Evolutionary conservation across 345 rosid genomes (phyloP).

Genomic region (Balakata baccata): DNA sequence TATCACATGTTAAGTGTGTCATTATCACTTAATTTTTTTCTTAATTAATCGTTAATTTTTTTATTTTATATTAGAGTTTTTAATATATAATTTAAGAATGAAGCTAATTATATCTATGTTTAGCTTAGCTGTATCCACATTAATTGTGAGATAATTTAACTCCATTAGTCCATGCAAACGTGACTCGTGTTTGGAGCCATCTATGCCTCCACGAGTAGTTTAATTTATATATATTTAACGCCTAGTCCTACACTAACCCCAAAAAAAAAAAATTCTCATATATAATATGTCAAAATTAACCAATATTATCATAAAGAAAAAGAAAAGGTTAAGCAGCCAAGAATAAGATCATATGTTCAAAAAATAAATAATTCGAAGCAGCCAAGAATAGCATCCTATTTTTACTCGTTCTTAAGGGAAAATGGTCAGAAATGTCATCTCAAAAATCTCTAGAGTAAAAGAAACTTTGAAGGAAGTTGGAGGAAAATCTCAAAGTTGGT

Average conservation of each 20-base stretch:
- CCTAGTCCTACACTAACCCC: too few species aligned
- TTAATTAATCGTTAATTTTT: not conserved
- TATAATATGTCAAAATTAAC: too few species aligned
- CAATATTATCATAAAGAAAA: too few species aligned
- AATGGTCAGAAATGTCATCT: too few species aligned
- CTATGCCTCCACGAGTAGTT: not conserved
- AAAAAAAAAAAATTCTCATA: too few species aligned
- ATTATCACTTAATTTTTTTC: not conserved
- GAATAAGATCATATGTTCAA: too few species aligned
- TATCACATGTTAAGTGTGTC: slow-evolving; percentile 2
- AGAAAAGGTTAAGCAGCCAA: too few species aligned
- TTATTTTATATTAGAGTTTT: too few species aligned
- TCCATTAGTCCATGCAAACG: not conserved
- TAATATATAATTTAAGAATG: not conserved
- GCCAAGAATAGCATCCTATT: too few species aligned
- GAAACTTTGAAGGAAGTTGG: not conserved
- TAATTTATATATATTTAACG: not conserved
- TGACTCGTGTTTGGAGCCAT: not conserved
- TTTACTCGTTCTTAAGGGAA: too few species aligned
- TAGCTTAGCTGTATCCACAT: slow-evolving; percentile 6
- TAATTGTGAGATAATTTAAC: not conserved
- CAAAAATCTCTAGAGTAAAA: too few species aligned
- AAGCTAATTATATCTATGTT: not conserved
- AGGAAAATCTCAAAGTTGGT: not conserved
- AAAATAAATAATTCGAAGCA: too few species aligned